phyloP scores from a whole-genome alignment of 1,284 basidiomycete species.

The Cutaneotrichosporon cyanovorans region DNA sequence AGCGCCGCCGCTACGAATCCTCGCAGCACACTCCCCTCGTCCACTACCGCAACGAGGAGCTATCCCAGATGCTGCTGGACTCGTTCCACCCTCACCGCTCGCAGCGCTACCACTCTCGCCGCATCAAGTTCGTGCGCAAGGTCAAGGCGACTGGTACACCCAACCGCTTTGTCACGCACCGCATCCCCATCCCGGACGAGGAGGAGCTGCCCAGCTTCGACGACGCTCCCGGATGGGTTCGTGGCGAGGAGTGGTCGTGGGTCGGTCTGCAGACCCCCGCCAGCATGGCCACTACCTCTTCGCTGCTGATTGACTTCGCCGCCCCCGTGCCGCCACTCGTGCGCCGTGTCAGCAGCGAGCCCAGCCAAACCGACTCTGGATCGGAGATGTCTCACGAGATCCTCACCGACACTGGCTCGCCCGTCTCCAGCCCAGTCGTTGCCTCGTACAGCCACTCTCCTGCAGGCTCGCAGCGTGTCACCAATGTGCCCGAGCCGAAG shows the following conservation, averaged over 20 bases:
- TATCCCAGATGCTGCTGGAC: conserved; percentile 49
- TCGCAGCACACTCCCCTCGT: conserved; percentile 26
- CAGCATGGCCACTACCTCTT: conserved; percentile 12
- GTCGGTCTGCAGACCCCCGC: conserved; percentile 23
- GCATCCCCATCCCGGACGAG: conserved; percentile 33
- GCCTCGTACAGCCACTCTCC: not conserved
- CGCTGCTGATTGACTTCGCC: conserved; percentile 18
- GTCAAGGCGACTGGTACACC: conserved; percentile 42
- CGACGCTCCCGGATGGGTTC: conserved; percentile 35
- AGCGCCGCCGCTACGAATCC: conserved; percentile 28
- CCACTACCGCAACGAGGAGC: conserved; percentile 45
- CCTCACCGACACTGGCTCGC: conserved; percentile 6
- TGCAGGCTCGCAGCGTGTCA: not conserved
- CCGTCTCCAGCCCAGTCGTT: not conserved
- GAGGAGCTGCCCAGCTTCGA: conserved; percentile 42
- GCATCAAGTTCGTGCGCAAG: conserved; percentile 48
- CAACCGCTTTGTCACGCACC: conserved; percentile 41
- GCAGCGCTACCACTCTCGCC: conserved; percentile 44
- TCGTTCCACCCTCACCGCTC: conserved; percentile 46
- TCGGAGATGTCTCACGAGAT: conserved; percentile 8
- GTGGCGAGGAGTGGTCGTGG: conserved; percentile 43
- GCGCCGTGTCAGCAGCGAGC: not conserved
- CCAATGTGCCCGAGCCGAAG: not conserved
- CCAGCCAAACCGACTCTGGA: not conserved
- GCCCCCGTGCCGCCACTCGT: conserved; percentile 10